phyloP scores from a whole-genome alignment of 139 green algal genomes.

The Spirogloea muscicola region DNA sequence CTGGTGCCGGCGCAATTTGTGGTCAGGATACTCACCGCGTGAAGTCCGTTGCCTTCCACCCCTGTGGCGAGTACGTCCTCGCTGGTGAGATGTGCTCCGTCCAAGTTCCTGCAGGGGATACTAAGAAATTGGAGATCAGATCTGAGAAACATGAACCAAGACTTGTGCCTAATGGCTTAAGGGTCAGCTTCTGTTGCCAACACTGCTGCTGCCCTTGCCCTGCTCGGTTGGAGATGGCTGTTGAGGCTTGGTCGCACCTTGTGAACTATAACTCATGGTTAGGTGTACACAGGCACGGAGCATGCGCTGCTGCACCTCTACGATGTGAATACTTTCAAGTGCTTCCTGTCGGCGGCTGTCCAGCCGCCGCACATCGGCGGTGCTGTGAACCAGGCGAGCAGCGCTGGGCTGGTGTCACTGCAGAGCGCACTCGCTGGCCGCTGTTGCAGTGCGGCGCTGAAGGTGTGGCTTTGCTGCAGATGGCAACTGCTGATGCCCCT shows the following conservation, averaged over 20 bases:
- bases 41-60: constrained; percentile 9
- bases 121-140: too few species aligned
- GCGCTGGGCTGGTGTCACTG: background rate
- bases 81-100: constrained; percentile 3
- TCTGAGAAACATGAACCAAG: too few species aligned
- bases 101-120: too few species aligned
- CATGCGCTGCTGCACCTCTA: constrained; percentile 26
- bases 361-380: constrained; percentile 23
- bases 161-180: too few species aligned
- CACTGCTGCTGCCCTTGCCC: too few species aligned
- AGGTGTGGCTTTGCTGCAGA: background rate
- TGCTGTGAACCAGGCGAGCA: constrained; percentile 31
- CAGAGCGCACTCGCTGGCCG: background rate
- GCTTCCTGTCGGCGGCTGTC: constrained; percentile 18
- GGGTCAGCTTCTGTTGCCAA: too few species aligned
- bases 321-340: constrained; percentile 40
- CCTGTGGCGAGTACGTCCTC: constrained; percentile 14
- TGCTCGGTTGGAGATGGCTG: too few species aligned
- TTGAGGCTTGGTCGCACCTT: too few species aligned
- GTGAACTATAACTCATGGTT: too few species aligned
- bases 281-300: constrained; percentile 32
- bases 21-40: constrained; percentile 22
- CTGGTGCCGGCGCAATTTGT: too few species aligned
- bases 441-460: background rate
- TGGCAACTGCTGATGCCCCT: background rate